Evolutionary conservation across 305 asterid species (phyloP), one percentile per base, ranked within the genome.

Genomic region (Fraxinus paxiana): DNA sequence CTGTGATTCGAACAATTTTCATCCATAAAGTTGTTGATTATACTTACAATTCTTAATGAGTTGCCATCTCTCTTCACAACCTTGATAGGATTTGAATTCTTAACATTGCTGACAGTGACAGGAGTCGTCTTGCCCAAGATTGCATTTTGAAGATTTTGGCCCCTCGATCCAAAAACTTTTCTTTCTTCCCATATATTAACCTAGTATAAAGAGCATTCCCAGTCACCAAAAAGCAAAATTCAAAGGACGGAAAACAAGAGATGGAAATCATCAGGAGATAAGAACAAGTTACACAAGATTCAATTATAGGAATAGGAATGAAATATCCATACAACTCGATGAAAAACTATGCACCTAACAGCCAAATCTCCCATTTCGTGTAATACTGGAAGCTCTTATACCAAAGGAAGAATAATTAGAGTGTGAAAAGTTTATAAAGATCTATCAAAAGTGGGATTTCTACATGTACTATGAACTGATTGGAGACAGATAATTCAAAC

Each of bases 81-180:
- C 90, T 89, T 94, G 85, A 96, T 91, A 77, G 97, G 93, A 86
- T 92, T 96, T 67, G 91, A 61, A 80, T 77, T 88, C 86, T 85
- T 94, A 41, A 80, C 90, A 35, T 69, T 89, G 88, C 83, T 88
- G 59, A 80, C 86, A 17, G 87, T 54, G 17, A 90, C 88, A 79
- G 91, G 79, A 74, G 92, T 90, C 80, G 71, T 85, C 84, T 92
- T 92, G 26, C 95, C 96, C 84, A 90, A 56, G 79, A 95, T 63
- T 85, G 92, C 96, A 86, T 91, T 91, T 89, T 90, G 92, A 33
- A 96, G 93, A 89, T 85, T 92, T 87, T 92, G 97, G 79, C 97
- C 95, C 87, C 95, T 90, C 38, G 99, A 96, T 73, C 99, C 99
- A 84, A 96, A 94, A 81, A 94, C 98, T 85, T 93, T 94, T 80